Conservation (phyloP, 2,329 filamentous ascomycete genomes). For the Calonectria pauciramosa region DNA sequence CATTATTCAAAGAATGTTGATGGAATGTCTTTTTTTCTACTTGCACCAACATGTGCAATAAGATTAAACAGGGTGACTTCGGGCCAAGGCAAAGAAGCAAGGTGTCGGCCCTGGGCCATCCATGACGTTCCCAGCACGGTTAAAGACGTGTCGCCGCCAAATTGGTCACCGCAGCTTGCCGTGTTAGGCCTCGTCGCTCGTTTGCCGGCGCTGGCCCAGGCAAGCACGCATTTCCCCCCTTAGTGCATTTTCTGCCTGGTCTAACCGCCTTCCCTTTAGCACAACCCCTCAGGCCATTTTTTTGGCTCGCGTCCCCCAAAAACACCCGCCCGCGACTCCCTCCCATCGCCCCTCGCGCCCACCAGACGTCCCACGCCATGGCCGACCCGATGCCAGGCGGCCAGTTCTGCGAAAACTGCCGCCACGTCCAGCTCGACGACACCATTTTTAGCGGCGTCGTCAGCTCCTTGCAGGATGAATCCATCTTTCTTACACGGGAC, state of each 20-base stretch:
- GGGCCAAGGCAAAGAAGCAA: not conserved
- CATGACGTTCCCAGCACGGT: not conserved
- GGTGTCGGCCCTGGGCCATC: not conserved
- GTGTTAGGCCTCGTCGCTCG: not conserved
- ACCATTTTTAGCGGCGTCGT: not conserved
- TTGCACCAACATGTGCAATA: not conserved
- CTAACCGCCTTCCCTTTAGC: slow-evolving; percentile 5
- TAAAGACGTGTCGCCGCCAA: not conserved
- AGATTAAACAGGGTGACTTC: not conserved
- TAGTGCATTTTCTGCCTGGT: not conserved
- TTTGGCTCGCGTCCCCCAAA: not conserved
- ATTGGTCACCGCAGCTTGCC: not conserved
- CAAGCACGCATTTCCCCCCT: not conserved
- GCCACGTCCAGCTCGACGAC: not conserved
- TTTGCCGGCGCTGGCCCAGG: not conserved
- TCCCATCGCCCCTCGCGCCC: not conserved
- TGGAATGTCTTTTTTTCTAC: not conserved
- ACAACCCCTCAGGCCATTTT: not conserved
- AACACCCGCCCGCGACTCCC: not conserved
- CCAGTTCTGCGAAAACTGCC: not conserved
- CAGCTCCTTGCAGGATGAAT: not conserved
- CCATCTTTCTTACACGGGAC: not conserved
- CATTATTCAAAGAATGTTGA: not conserved
- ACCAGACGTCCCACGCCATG: not conserved
- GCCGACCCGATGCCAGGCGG: not conserved